phyloP scores from a whole-genome alignment of 1,284 basidiomycete genomes.

The Cutaneotrichosporon cyanovorans region DNA sequence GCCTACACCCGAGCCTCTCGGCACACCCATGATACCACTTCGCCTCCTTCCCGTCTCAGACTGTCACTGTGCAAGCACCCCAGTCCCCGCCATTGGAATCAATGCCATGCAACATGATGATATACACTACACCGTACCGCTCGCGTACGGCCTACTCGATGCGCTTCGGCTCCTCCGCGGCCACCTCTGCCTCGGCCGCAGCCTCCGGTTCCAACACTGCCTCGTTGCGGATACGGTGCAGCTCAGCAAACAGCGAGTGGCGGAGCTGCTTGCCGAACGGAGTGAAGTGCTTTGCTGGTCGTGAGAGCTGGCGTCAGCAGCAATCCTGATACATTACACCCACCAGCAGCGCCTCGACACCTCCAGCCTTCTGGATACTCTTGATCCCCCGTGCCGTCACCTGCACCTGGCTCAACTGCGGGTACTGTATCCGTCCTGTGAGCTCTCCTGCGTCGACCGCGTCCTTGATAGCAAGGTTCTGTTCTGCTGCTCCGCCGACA shows the following conservation, averaged over 20 bases:
- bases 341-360: conserved; percentile 43
- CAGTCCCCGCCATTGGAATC: no score
- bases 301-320: conserved; percentile 27
- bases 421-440: neutral
- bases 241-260: conserved; percentile 32
- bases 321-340: conserved; percentile 10
- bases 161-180: no score
- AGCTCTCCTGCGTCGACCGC: neutral
- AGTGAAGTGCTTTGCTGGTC: conserved; percentile 35
- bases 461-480: neutral
- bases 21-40: no score
- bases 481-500: conserved; percentile 14
- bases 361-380: conserved; percentile 42
- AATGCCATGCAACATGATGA: no score
- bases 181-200: neutral
- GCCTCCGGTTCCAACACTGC: neutral
- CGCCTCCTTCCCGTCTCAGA: no score
- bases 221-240: conserved; percentile 21
- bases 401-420: conserved; percentile 30
- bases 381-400: conserved; percentile 34
- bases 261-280: conserved; percentile 37
- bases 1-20: no score
- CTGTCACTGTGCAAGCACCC: no score
- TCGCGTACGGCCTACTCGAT: no score
- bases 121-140: no score